phyloP scores from a whole-genome alignment of 345 rosid species.

The Gossypium ekmanianum region DNA sequence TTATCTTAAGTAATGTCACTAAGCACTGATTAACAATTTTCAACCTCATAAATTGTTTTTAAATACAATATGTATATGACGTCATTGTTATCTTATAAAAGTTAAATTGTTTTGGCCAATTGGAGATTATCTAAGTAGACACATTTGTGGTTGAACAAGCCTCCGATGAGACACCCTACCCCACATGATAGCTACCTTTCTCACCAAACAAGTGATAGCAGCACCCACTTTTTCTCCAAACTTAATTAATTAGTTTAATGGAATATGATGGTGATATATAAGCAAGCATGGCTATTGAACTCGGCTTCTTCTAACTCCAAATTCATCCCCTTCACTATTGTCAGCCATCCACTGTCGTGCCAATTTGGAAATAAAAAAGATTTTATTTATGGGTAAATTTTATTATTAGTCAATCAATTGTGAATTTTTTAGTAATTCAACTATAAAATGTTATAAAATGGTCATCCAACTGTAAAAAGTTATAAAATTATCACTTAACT shows the following conservation, averaged over 20 bases:
- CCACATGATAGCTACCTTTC: not conserved
- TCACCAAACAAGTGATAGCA: slow-evolving; percentile 6
- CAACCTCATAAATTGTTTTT: not conserved
- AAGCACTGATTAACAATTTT: not conserved
- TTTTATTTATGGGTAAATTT: too few species aligned
- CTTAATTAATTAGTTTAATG: not conserved
- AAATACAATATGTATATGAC: not conserved
- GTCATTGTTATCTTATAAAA: not conserved
- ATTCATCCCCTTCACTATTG: not conserved
- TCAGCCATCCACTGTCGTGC: not conserved
- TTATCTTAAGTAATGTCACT: not conserved
- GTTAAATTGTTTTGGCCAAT: not conserved
- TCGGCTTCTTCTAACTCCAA: not conserved
- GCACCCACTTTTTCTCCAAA: not conserved
- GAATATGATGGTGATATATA: not conserved
- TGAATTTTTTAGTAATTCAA: too few species aligned
- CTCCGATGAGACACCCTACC: not conserved
- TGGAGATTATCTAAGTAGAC: not conserved
- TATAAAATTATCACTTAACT: accelerated
- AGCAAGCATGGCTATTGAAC: not conserved
- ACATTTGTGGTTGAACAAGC: not conserved
- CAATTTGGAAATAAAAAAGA: not conserved
- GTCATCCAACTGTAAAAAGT: accelerated
- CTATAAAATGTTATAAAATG: accelerated
- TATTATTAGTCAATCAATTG: too few species aligned